Base-by-base conservation (phyloP, 495 filamentous ascomycete species). In the Aspergillus campestris region DNA sequence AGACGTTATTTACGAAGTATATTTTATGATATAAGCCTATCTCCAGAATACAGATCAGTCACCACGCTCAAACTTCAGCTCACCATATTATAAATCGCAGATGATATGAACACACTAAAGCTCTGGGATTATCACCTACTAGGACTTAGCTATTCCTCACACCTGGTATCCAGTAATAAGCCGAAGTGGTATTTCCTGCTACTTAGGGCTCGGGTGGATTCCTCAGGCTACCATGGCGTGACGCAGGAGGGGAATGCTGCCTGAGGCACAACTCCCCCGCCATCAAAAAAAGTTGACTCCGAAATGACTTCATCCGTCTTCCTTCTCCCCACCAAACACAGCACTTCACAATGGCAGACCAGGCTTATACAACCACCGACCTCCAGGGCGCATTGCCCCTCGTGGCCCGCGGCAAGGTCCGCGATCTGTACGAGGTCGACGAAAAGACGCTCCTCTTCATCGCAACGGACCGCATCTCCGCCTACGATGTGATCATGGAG, bases 381-480 rank as follows among this genome's bases (percentile, higher is more conserved):
- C 70, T 86, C 27, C 55, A 71, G 48, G 69, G 66, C n/a, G 57
- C 65, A 12, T 56, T 86, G 41, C 75, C 71, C 5, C 69, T 79
- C 11, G 51, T 86, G 32, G 75, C 78, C 32, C 69, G 73, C 28
- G 83, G 88, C 47, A 94, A 94, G 69, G 88, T 94, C 34, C 79
- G 89, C 50, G 85, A 90, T 55, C 66, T 96, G 14, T 96, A 87
- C 58, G 73, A 79, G 44, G 65, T 94, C 43, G 81, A 89, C 61
- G 70, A 81, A 15, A 68, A 80, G 43, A 86, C 83, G 2, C 76
- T 96, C 6, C 82, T 95, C 34, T 94, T 98, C 64, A 81, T 94
- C 34, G 82, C 92, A 12, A 85, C 83, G 14, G 91, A 98, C 64
- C 84, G 91, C 50, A 94, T 96, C 67, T 94, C 87, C 43, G 91